These are phyloP conservation scores for Penicillium fimorum DNA, from an alignment of 495 filamentous ascomycete genomes.

Conservation along the genomic window DNA sequence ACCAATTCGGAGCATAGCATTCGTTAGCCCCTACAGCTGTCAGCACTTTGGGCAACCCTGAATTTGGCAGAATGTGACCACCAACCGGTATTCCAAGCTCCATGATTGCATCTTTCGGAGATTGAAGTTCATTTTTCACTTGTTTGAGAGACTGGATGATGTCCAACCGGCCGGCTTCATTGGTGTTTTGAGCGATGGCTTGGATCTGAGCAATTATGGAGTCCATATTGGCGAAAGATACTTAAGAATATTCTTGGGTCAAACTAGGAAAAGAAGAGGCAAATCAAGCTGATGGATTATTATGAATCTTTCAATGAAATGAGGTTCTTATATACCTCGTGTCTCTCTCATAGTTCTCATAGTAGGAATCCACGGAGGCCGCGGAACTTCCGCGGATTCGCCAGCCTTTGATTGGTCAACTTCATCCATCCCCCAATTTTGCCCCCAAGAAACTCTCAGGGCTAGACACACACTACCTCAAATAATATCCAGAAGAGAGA, in stretches of 20 bases:
- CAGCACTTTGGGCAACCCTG: not conserved
- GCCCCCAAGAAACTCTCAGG: too few species aligned
- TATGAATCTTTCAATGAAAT: not conserved
- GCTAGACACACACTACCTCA: too few species aligned
- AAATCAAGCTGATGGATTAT: not conserved
- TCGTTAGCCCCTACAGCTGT: constrained; percentile 22
- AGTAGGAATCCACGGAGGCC: too few species aligned
- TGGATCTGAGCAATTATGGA: constrained; percentile 26
- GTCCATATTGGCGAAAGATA: constrained; percentile 24
- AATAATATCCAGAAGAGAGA: too few species aligned
- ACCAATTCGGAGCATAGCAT: constrained; percentile 28
- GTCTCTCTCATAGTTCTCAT: not conserved
- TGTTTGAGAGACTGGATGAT: constrained; percentile 23
- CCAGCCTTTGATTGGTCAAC: too few species aligned
- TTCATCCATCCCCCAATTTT: too few species aligned
- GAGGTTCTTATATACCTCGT: constrained; percentile 8
- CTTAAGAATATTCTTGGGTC: not conserved
- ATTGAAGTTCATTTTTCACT: constrained; percentile 21
- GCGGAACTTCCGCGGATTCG: too few species aligned
- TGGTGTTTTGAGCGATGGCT: constrained; percentile 19
- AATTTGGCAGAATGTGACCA: not conserved
- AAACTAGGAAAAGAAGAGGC: not conserved
- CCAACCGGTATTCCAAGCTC: constrained; percentile 22
- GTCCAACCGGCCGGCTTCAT: constrained; percentile 20
- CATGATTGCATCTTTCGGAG: constrained; percentile 21